Evolutionary conservation across 768 basidiomycete genomes (phyloP).

Genomic region (Lactarius trivialis): DNA sequence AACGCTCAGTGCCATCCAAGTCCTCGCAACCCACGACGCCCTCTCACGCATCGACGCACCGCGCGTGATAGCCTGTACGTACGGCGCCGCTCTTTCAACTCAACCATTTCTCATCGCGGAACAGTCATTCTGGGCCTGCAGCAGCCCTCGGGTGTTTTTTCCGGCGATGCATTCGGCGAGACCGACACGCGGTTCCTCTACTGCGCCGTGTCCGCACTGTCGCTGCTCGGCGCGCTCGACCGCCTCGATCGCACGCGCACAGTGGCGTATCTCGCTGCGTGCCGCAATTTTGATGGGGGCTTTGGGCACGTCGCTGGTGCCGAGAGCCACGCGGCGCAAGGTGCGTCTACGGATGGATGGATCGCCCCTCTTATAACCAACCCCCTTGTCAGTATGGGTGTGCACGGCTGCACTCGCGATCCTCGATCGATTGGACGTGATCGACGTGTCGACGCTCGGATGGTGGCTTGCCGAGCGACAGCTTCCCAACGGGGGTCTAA

Average conservation of each 20-base stretch:
- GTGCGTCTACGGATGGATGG: too few species aligned
- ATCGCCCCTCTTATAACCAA: too few species aligned
- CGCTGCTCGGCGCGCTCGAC: constrained; percentile 70
- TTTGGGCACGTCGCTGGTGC: constrained; percentile 81
- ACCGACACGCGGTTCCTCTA: constrained; percentile 87
- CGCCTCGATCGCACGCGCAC: constrained; percentile 62
- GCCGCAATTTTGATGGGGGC: constrained; percentile 93
- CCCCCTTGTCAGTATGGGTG: constrained; percentile 91
- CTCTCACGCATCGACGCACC: constrained; percentile 63
- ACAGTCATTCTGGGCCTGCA: constrained; percentile 82
- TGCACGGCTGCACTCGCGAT: constrained; percentile 86
- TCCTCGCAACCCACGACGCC: constrained; percentile 79
- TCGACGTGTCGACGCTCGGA: constrained; percentile 72
- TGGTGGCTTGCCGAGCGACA: constrained; percentile 97
- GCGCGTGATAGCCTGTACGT: constrained; percentile 68
- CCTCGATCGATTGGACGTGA: constrained; percentile 69
- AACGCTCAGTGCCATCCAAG: constrained; percentile 89
- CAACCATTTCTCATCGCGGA: neutral
- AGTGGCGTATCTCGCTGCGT: constrained; percentile 63
- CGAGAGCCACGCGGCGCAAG: constrained; percentile 90
- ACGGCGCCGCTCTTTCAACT: too few species aligned
- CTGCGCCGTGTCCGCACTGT: constrained; percentile 77
- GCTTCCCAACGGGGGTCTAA: constrained; percentile 86
- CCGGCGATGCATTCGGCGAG: constrained; percentile 90
- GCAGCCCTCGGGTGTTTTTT: constrained; percentile 79